Percentiles rank a stretch among this genome's conserved stretches.
Conservation (phyloP, 306 rosid genomes). For the Aeschynomene evenia region DNA sequence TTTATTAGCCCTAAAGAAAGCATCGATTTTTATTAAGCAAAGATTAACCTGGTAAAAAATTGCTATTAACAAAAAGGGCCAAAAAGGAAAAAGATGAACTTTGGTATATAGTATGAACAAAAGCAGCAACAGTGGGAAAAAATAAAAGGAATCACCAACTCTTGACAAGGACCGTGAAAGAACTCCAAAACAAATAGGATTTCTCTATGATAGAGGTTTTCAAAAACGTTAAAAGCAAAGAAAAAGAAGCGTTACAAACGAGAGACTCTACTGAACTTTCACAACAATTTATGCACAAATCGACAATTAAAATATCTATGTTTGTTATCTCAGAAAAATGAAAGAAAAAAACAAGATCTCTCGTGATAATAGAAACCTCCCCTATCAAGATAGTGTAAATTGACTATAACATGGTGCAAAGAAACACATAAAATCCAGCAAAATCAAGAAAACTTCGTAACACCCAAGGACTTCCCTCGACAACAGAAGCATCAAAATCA, state of each 20-base stretch:
- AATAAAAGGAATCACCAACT: conserved; percentile 16
- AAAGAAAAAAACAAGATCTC: not conserved
- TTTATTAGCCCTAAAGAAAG: conserved; percentile 14
- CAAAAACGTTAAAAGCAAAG: conserved; percentile 14
- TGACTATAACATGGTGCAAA: conserved; percentile 13
- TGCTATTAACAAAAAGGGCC: not conserved
- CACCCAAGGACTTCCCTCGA: conserved; percentile 25
- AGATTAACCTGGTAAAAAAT: not conserved
- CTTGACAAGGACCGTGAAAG: not conserved
- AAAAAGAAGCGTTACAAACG: not conserved
- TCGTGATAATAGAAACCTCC: not conserved
- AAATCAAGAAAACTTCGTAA: conserved; percentile 15
- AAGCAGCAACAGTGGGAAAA: conserved; percentile 12
- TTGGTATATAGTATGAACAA: conserved; percentile 17
- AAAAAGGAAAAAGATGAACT: not conserved
- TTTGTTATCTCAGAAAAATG: not conserved
- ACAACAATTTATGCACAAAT: not conserved
- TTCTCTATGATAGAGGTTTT: not conserved
- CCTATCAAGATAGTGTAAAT: too few relatives aligned
- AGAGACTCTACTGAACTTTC: not conserved
- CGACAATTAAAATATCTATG: not conserved
- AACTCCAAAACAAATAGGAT: not conserved
- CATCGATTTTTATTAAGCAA: too few relatives aligned
- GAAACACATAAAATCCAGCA: conserved; percentile 29
- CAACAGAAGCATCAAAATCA: conserved; percentile 26